Evolutionary conservation across 2,329 filamentous ascomycete genomes (phyloP), one percentile per base, ranked within the genome.

Genomic region (Ambrosiella xylebori): DNA sequence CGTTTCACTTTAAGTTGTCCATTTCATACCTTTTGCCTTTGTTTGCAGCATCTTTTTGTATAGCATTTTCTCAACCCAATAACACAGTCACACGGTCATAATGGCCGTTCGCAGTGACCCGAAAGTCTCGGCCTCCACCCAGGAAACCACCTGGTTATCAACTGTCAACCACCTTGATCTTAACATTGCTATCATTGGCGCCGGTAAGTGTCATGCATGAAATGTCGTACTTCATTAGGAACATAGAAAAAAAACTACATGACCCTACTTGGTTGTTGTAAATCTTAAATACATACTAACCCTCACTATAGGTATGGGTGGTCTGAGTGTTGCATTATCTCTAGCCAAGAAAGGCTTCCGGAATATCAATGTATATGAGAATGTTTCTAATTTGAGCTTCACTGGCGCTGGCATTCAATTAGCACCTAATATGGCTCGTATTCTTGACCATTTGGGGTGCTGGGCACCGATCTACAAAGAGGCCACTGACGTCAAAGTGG

Each of bases 381-480:
- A 76, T 40, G 86, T 86, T 0, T 79, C 82, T 3, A 78, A 81
- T 63, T 75, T 91, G 3, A 86, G 86, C 4, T 91, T 91, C 64
- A 86, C 91, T 0, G 88, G 88, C 27, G 88, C 88, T 1, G 88
- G 88, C 4, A 91, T 93, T 63, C 88, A 94, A 67, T 75, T 91
- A 59, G 85, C 87, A 0, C 87, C 87, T 0, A 94, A 93, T 63
- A 85, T 91, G 77, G 82, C 83, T 2, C 78, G 85, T 1, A 85
- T 93, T 7, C 75, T 93, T 11, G 82, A 88, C 65, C 73, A 76
- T 12, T 71, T 90, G 44, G 86, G 83, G 8, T 84, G 85, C 60
- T 91, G 86, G 86, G 70, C 76, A 15, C 74, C 76, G 13, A 87
- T 93, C 61, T 79, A 79, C 62, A 76, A 73, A 41, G 85, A 89